phyloP scores from a whole-genome alignment of 2,329 filamentous ascomycete species.

The Calycina marina region DNA sequence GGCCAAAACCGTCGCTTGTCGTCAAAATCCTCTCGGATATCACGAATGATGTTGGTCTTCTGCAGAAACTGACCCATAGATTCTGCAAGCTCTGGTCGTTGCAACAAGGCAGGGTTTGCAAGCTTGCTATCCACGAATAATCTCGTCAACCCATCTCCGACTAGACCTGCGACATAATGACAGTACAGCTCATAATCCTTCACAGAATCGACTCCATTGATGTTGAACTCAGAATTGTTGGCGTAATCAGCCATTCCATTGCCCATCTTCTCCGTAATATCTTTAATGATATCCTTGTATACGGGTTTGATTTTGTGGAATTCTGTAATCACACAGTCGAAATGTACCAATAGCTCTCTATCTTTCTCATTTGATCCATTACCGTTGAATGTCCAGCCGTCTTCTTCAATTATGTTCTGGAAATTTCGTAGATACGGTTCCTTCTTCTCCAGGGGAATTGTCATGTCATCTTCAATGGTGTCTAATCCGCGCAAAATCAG shows the following conservation, averaged over 20 bases:
- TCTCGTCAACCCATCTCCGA: slow-evolving; percentile 82
- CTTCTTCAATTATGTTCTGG: slow-evolving; percentile 59
- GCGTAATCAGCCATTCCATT: slow-evolving; percentile 98
- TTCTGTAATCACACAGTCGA: slow-evolving; percentile 74
- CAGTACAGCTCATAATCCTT: slow-evolving; percentile 94
- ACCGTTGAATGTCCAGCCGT: slow-evolving; percentile 81
- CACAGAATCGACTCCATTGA: slow-evolving; percentile 66
- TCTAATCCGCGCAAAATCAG: slow-evolving; percentile 82
- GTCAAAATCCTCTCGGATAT: slow-evolving; percentile 77
- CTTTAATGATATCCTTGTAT: slow-evolving; percentile 77
- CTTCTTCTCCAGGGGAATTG: slow-evolving; percentile 66
- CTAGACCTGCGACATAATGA: slow-evolving; percentile 96
- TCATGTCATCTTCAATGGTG: slow-evolving; percentile 99
- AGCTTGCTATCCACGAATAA: slow-evolving; percentile 79
- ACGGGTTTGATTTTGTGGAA: slow-evolving; percentile 75
- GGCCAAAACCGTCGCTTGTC: slow-evolving; percentile 91
- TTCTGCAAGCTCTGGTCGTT: slow-evolving; percentile 69
- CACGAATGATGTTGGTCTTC: slow-evolving; percentile 97
- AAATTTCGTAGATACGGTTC: slow-evolving; percentile 77
- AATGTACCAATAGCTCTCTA: slow-evolving; percentile 79
- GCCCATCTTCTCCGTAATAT: slow-evolving; percentile 89
- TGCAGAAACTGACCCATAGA: slow-evolving; percentile 97
- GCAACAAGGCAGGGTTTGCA: slow-evolving; percentile 70
- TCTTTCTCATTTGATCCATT: slow-evolving; percentile 92
- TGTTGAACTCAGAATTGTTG: slow-evolving; percentile 66